Evolutionary conservation across 306 rosid species (phyloP).

Genomic region (Quercus aquifolioides): DNA sequence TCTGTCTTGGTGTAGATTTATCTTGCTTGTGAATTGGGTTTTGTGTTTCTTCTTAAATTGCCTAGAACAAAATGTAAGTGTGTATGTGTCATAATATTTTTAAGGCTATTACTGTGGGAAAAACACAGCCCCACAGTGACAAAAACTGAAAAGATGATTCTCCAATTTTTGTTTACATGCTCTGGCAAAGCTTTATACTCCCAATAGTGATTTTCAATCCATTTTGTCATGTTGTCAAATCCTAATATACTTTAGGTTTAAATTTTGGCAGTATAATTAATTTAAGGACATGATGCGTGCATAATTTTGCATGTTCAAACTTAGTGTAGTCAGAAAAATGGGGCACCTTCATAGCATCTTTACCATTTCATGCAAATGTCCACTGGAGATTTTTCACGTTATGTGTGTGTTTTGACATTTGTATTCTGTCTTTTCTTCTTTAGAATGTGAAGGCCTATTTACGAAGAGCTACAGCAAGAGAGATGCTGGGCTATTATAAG

Average conservation of each 20-base stretch:
- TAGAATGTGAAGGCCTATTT: slow-evolving; percentile 93
- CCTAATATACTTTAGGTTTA: no score
- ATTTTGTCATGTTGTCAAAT: no score
- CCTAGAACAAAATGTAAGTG: neutral
- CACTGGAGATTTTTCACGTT: neutral
- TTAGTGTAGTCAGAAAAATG: neutral
- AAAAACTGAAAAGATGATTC: neutral
- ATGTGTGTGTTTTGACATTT: neutral
- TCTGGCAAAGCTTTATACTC: neutral
- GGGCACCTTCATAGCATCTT: neutral
- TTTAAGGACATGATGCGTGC: neutral
- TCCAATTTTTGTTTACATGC: neutral
- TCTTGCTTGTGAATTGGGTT: neutral
- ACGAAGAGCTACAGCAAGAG: slow-evolving; percentile 93
- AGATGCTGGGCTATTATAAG: slow-evolving; percentile 87
- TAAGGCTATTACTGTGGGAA: neutral
- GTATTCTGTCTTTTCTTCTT: slow-evolving; percentile 25
- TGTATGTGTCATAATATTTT: neutral
- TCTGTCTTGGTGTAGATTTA: neutral
- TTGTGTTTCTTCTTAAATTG: neutral
- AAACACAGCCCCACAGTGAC: neutral
- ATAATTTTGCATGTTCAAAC: neutral
- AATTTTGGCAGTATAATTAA: neutral
- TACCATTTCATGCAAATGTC: neutral
- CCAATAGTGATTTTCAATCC: no score